A percentile compares a stretch with the other conserved stretches of the same genome.
Evolutionary conservation across 345 rosid species (phyloP).

Genomic region (Noccaea bulbosa): DNA sequence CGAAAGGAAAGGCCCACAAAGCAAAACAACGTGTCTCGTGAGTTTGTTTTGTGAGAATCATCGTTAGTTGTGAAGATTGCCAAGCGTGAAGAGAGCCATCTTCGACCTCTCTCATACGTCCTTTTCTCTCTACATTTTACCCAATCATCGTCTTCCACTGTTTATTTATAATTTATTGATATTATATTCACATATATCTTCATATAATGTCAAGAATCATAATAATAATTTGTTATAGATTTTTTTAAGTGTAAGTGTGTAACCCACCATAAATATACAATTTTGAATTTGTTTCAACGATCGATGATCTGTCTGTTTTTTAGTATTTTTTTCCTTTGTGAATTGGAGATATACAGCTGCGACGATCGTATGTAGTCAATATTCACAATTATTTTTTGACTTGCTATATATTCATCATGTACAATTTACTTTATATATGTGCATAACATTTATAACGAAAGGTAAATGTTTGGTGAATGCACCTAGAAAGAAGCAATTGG

Average conservation of each 20-base stretch:
- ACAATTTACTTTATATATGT: not conserved
- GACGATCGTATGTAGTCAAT: not conserved
- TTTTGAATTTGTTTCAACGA: not conserved
- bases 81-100: constrained; percentile 35
- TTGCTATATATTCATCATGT: constrained; percentile 1
- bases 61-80: constrained; percentile 33
- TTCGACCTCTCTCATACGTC: constrained; percentile 15
- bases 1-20: not conserved
- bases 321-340: not conserved
- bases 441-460: not conserved
- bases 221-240: too few relatives aligned
- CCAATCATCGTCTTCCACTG: constrained; percentile 10
- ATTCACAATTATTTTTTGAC: not conserved
- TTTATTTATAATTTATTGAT: not conserved
- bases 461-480: constrained; percentile 11
- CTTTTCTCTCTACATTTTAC: constrained; percentile 12
- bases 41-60: constrained; percentile 7
- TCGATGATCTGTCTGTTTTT: not conserved
- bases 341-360: not conserved
- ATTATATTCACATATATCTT: too few relatives aligned
- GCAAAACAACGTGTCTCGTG: constrained; percentile 34
- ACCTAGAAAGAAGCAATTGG: not conserved
- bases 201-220: too few relatives aligned
- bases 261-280: not conserved
- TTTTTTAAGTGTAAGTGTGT: not conserved